Base-by-base conservation (phyloP, 768 basidiomycete genomes). In the Xerocomellus chrysenteron region DNA sequence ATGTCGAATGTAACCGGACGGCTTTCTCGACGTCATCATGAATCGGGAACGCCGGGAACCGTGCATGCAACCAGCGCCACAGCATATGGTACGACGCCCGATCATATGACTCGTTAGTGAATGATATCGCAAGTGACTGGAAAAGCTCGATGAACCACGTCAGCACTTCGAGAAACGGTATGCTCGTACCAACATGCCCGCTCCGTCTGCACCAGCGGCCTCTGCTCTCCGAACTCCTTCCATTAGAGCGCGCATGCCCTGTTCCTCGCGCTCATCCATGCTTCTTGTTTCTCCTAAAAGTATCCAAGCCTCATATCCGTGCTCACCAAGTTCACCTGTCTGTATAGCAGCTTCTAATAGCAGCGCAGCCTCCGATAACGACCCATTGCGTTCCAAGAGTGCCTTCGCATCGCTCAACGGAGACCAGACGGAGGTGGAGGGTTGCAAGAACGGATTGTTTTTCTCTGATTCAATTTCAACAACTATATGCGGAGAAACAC, bases 71-170 rank as follows among this genome's bases (percentile, higher is more conserved):
- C 91, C 93, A 98, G 33, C 88, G 88, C 47, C 95, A 81, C 16
- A 99, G 81, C 78, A 88, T 91, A 0, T 85, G 76, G 67, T 96
- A 85, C 3, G 95, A 89, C 8, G 87, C 94, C 12, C 89, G 80
- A 64, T 98, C 95, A 63, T 87, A 89, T 0, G 84, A 84, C 74
- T 98, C 96, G 65, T 98, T 99, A 33, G 95, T 96, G 71, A 92
- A 98, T 10, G 93, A 94, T 60, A 98, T 94, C 1, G 96, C 94
- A 35, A 98, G 82, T 7, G 94, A 94, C 95, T 98, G 40, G 35
- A 37, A 50, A 41, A 35, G 28, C 48, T 10, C 13, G 21, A 68
- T 28, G 67, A 65, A 57, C 36, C 43, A 19, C 24, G 32, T 49
- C 48, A 47, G 16, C 32, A 39, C 10, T 24, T 30, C 17, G 24